These are phyloP conservation scores for Microcos paniculata DNA, from an alignment of 345 rosid species.

Conservation along the genomic window DNA sequence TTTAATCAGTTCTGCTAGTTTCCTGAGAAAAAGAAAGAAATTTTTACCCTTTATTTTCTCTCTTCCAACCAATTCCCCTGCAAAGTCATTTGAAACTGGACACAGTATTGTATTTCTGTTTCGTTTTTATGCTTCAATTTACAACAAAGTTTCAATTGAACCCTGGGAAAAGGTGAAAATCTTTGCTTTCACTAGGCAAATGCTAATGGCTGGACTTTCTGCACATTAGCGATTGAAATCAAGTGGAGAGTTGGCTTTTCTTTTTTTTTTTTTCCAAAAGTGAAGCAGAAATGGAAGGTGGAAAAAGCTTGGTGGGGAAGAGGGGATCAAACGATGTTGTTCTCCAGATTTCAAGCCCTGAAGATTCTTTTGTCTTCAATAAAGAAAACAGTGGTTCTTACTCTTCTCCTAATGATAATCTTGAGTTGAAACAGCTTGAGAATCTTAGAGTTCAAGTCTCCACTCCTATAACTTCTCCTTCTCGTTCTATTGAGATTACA, in stretches of 20 bases:
- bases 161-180: neutral
- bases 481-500: conserved; percentile 19
- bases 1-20: neutral
- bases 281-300: conserved; percentile 26
- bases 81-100: neutral
- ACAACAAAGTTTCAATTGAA: neutral
- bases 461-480: conserved; percentile 16
- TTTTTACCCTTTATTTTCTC: neutral
- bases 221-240: neutral
- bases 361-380: conserved; percentile 12
- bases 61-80: neutral
- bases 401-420: conserved; percentile 14
- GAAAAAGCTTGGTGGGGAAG: conserved; percentile 25
- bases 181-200: neutral
- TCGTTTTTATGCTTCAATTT: neutral
- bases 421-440: conserved; percentile 23
- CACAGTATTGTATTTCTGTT: neutral
- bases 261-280: too few species aligned
- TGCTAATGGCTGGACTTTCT: neutral
- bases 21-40: neutral
- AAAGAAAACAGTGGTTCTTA: conserved; percentile 8
- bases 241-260: neutral
- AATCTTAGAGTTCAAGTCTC: conserved; percentile 19
- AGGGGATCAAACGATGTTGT: conserved; percentile 39
- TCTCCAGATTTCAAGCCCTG: conserved; percentile 31